A percentile compares a stretch with the other conserved stretches of the same genome.
These are phyloP conservation scores for Phlebopus sp. DNA, from an alignment of 1,284 basidiomycete species.

Conservation along the genomic window DNA sequence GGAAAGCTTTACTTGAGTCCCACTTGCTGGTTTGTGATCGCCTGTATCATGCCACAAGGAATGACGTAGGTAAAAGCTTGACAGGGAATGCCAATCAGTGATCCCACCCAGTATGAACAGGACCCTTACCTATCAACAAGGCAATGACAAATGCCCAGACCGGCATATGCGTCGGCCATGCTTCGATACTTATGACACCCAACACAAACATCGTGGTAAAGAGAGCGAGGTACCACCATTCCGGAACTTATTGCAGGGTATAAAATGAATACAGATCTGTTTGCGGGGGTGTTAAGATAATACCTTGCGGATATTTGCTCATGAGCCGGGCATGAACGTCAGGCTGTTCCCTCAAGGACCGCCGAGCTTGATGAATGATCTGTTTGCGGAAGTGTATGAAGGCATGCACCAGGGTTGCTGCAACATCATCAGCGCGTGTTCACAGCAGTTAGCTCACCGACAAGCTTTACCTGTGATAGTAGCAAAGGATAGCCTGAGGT, in stretches of 20 bases:
- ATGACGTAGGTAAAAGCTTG: conserved; percentile 42
- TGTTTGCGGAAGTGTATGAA: conserved; percentile 62
- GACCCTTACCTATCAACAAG: conserved; percentile 34
- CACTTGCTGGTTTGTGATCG: conserved; percentile 45
- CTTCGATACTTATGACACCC: conserved; percentile 56
- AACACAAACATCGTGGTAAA: conserved; percentile 45
- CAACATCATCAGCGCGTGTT: background rate
- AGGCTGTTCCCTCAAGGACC: conserved; percentile 54
- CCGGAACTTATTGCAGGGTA: conserved; percentile 20
- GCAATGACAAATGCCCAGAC: conserved; percentile 50
- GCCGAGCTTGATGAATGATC: conserved; percentile 49
- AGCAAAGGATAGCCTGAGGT: conserved; percentile 50
- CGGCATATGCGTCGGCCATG: conserved; percentile 55
- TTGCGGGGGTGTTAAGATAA: background rate
- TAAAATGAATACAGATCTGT: background rate
- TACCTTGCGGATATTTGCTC: conserved; percentile 55
- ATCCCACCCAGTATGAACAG: conserved; percentile 1
- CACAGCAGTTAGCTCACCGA: background rate
- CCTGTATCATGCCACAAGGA: conserved; percentile 46
- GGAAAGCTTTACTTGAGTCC: conserved; percentile 34
- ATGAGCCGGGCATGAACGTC: conserved; percentile 72
- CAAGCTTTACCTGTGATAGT: conserved; percentile 45
- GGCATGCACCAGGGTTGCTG: conserved; percentile 64
- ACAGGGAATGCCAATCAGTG: conserved; percentile 5
- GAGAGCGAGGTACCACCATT: conserved; percentile 32